A percentile compares a stretch with the other conserved stretches of the same genome.
Conservation (phyloP, 169 alveolate species). For the Plasmodium berghei region DNA sequence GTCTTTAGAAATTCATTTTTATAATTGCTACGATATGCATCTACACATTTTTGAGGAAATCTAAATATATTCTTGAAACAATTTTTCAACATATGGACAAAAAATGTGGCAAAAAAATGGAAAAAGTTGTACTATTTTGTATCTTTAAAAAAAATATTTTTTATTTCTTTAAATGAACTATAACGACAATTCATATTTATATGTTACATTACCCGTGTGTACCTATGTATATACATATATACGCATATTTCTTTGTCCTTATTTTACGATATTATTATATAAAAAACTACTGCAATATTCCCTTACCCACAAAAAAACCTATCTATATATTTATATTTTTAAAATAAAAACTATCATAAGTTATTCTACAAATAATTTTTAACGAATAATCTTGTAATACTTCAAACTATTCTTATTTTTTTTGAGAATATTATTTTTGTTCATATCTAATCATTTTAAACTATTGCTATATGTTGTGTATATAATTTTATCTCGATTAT, state of each 20-base stretch:
- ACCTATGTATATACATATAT: not conserved
- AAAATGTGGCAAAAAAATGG: not conserved
- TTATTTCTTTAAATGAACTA: conserved; percentile 1
- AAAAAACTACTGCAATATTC: not conserved
- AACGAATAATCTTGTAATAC: not conserved
- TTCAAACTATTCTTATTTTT: conserved; percentile 1
- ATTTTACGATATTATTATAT: not conserved
- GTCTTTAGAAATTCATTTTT: conserved; percentile 7
- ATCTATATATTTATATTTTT: too few species aligned
- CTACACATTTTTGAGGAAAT: conserved; percentile 52
- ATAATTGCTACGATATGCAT: conserved; percentile 19
- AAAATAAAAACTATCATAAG: not conserved
- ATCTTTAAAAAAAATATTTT: not conserved
- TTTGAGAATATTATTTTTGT: not conserved
- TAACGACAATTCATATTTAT: not conserved
- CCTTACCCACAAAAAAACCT: not conserved
- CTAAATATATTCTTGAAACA: conserved; percentile 12
- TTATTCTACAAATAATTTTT: not conserved
- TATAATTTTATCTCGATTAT: too few species aligned
- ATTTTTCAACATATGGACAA: conserved; percentile 60
- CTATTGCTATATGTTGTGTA: too few species aligned
- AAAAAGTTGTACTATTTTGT: not conserved
- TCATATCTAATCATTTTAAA: not conserved
- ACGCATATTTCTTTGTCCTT: not conserved
- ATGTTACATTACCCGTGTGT: not conserved